Evolutionary conservation across 2,329 filamentous ascomycete genomes (phyloP).

Genomic region (Colletotrichum liriopes): DNA sequence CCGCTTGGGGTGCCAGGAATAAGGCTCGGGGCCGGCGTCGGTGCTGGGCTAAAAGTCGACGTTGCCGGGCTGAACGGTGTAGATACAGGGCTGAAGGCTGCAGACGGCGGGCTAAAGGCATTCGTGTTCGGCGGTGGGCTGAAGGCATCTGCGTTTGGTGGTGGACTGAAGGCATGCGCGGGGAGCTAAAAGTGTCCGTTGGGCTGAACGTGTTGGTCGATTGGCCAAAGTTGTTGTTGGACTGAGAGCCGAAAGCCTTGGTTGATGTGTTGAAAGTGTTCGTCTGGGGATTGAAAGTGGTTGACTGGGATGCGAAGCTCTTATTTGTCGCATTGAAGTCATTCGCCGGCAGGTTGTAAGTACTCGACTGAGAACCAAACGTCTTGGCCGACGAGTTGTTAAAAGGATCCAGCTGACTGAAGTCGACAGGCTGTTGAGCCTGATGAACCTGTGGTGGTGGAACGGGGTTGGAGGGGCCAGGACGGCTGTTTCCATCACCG

Average conservation of each 20-base stretch:
- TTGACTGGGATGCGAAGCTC: constrained; percentile 17
- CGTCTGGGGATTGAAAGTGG: constrained; percentile 1
- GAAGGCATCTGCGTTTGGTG: constrained; percentile 12
- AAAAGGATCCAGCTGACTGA: constrained; percentile 22
- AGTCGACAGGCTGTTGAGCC: constrained; percentile 17
- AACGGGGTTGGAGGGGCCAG: constrained; percentile 18
- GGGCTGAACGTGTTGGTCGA: constrained; percentile 19
- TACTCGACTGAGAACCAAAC: constrained; percentile 9
- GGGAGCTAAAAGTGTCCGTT: constrained; percentile 18
- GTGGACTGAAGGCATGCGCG: constrained; percentile 29
- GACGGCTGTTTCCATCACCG: constrained; percentile 33
- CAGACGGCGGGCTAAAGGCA: constrained; percentile 33
- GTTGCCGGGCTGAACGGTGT: constrained; percentile 35
- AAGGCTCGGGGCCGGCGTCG: constrained; percentile 37
- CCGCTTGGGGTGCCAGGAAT: constrained; percentile 29
- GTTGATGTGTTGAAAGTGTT: constrained; percentile 13
- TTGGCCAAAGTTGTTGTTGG: constrained; percentile 7
- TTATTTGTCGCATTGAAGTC: constrained; percentile 23
- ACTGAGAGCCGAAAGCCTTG: constrained; percentile 15
- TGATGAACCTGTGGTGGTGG: constrained; percentile 27
- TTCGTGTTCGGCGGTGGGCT: constrained; percentile 18
- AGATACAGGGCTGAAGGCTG: constrained; percentile 33
- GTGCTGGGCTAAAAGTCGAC: constrained; percentile 37
- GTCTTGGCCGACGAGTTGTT: constrained; percentile 7
- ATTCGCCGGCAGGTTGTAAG: constrained; percentile 11